Evolutionary conservation across 2,329 filamentous ascomycete species (phyloP).

Genomic region (Fusarium sp.): DNA sequence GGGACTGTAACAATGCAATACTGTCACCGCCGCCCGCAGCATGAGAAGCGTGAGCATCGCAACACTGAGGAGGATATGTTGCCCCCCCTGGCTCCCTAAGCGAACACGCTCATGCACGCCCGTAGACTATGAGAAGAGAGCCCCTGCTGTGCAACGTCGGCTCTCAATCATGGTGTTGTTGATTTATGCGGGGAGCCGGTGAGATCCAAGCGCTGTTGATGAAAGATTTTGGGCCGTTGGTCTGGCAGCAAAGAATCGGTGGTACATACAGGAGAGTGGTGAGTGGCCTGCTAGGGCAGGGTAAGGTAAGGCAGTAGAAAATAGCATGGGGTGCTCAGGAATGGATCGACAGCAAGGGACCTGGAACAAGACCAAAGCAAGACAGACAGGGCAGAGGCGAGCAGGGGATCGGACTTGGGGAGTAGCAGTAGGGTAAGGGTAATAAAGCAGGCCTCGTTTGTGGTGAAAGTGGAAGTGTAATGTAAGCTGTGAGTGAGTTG

Average conservation of each 20-base stretch:
- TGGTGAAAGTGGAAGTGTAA: conserved; percentile 6
- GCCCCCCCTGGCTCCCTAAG: neutral
- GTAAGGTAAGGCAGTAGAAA: conserved; percentile 8
- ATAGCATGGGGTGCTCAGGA: conserved; percentile 21
- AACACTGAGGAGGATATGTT: neutral
- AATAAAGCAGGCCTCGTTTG: conserved; percentile 23
- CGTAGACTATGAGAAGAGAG: conserved; percentile 2
- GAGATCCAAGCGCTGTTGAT: conserved; percentile 23
- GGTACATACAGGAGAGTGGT: neutral
- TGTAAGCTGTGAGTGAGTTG: conserved; percentile 8
- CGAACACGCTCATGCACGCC: conserved; percentile 19
- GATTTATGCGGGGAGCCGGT: conserved; percentile 28
- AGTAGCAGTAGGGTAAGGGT: neutral
- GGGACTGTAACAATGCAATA: neutral
- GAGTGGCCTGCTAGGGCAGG: neutral
- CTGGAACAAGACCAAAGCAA: conserved; percentile 19
- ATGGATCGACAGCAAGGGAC: conserved; percentile 37
- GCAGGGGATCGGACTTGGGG: neutral
- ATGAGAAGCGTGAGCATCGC: neutral
- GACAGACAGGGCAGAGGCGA: conserved; percentile 9
- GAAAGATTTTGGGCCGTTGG: conserved; percentile 1
- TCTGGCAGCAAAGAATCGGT: neutral
- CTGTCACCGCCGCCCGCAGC: conserved; percentile 16
- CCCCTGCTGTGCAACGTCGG: conserved; percentile 36
- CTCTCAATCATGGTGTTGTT: conserved; percentile 16